Conservation (phyloP, 2,329 filamentous ascomycete genomes). For the Botryotinia calthae region DNA sequence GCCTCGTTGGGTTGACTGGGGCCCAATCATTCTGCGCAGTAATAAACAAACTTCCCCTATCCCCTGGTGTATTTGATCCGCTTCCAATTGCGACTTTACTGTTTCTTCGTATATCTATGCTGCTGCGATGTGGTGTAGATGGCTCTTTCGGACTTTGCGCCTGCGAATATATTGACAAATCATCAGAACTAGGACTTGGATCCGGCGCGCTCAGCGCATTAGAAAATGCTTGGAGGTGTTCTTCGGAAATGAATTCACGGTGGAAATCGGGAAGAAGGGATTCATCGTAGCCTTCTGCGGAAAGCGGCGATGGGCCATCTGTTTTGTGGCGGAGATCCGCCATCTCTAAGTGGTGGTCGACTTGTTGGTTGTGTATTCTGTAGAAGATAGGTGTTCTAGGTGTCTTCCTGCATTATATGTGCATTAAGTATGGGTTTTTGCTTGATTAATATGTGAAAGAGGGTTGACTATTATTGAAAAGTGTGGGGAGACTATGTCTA, state of each 20-base stretch:
- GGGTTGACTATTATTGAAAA: conserved; percentile 7
- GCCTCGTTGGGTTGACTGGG: conserved; percentile 60
- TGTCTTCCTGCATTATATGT: conserved; percentile 17
- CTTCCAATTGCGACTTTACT: conserved; percentile 19
- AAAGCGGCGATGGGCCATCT: conserved; percentile 55
- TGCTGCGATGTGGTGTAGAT: conserved; percentile 23
- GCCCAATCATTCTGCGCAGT: conserved; percentile 95
- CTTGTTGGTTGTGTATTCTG: conserved; percentile 12
- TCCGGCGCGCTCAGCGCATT: conserved; percentile 81
- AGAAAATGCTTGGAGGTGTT: conserved; percentile 75
- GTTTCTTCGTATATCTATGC: conserved; percentile 24
- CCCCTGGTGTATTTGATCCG: conserved; percentile 20
- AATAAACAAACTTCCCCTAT: conserved; percentile 55
- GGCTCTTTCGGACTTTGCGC: conserved; percentile 17
- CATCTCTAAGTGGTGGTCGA: conserved; percentile 28
- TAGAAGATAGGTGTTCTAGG: not conserved
- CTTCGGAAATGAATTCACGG: conserved; percentile 70
- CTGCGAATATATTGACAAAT: conserved; percentile 37
- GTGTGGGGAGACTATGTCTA: conserved; percentile 18
- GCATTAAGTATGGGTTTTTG: conserved; percentile 12
- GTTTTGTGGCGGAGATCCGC: conserved; percentile 40
- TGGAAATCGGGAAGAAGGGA: conserved; percentile 74
- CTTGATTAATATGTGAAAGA: not conserved
- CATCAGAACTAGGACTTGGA: conserved; percentile 60
- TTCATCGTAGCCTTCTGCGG: conserved; percentile 66